Evolutionary conservation across 2,329 filamentous ascomycete species (phyloP).

Genomic region (Incumbomyces delicatus): DNA sequence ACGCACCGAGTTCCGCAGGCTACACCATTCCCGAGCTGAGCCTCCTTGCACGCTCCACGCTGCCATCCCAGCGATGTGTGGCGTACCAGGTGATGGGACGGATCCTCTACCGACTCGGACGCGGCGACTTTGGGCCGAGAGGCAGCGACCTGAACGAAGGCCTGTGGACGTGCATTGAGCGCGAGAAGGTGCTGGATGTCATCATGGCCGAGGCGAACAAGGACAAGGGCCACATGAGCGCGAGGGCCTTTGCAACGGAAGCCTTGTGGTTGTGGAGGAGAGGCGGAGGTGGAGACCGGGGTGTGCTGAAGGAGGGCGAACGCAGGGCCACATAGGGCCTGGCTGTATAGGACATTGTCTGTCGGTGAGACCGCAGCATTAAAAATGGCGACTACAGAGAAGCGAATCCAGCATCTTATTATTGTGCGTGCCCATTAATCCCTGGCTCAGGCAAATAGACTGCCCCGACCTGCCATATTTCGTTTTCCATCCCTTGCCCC

Average conservation of each 20-base stretch:
- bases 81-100: conserved; percentile 86
- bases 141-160: conserved; percentile 60
- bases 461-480: no score
- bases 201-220: conserved; percentile 64
- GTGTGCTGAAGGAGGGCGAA: conserved; percentile 28
- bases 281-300: conserved; percentile 45
- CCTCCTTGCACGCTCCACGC: conserved; percentile 66
- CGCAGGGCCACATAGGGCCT: conserved; percentile 13
- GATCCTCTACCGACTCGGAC: conserved; percentile 72
- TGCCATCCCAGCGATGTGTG: conserved; percentile 79
- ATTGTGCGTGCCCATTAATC: no score
- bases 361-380: no score
- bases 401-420: no score
- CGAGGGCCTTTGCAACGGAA: conserved; percentile 75
- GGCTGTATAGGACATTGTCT: no score
- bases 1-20: conserved; percentile 84
- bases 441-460: no score
- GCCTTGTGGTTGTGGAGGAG: conserved; percentile 75
- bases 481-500: no score
- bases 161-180: conserved; percentile 71
- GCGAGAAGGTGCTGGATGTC: conserved; percentile 65
- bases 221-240: conserved; percentile 64
- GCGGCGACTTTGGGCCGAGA: conserved; percentile 56
- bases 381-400: no score
- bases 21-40: conserved; percentile 87